phyloP scores from a whole-genome alignment of 2,329 filamentous ascomycete species.

The Bipolaris zeicola region DNA sequence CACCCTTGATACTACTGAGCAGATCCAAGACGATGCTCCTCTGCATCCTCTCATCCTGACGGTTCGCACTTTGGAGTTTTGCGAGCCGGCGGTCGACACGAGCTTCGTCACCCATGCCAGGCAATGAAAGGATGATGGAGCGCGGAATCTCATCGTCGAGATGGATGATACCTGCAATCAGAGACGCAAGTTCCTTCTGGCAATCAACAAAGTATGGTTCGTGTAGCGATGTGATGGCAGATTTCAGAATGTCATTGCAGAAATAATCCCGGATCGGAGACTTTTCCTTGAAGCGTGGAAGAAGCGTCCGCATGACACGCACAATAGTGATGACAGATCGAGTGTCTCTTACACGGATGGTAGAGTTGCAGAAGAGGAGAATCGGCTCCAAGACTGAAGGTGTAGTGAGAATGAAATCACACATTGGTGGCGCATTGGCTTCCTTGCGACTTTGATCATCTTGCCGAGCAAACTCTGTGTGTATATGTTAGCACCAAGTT shows the following conservation, averaged over 20 bases:
- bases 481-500: background rate
- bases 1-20: conserved; percentile 82
- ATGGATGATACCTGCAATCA: conserved; percentile 85
- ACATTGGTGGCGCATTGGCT: conserved; percentile 64
- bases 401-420: conserved; percentile 80
- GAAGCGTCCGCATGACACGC: conserved; percentile 81
- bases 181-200: conserved; percentile 85
- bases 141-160: conserved; percentile 77
- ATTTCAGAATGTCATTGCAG: conserved; percentile 83
- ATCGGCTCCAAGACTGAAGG: conserved; percentile 83
- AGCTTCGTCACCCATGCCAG: conserved; percentile 68
- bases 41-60: conserved; percentile 73
- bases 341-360: conserved; percentile 86
- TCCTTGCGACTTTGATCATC: conserved; percentile 45
- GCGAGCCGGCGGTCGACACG: conserved; percentile 65
- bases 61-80: conserved; percentile 47
- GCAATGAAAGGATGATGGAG: conserved; percentile 77
- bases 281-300: conserved; percentile 72
- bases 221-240: conserved; percentile 86
- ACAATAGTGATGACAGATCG: conserved; percentile 86
- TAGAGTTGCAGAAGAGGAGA: conserved; percentile 89
- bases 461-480: conserved; percentile 37
- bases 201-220: conserved; percentile 97
- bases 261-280: conserved; percentile 82
- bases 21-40: conserved; percentile 82